Evolutionary conservation across 495 filamentous ascomycete species (phyloP).

Genomic region (Podospora fimiseda): DNA sequence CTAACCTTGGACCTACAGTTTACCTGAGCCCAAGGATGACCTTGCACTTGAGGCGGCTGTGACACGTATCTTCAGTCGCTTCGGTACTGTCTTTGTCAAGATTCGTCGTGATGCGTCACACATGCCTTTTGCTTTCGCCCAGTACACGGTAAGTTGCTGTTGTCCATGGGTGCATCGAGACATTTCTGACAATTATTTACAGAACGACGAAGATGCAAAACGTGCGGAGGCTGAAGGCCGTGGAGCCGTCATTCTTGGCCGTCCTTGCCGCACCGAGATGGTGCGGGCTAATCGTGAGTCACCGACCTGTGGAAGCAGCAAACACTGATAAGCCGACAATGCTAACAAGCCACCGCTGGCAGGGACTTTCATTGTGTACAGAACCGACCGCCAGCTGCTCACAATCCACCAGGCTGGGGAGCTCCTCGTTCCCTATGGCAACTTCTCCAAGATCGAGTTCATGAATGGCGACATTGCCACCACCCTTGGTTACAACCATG

Average conservation of each 20-base stretch:
- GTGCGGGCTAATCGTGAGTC: slow-evolving; percentile 51
- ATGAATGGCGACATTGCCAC: slow-evolving; percentile 21
- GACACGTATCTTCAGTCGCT: slow-evolving; percentile 44
- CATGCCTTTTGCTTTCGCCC: slow-evolving; percentile 60
- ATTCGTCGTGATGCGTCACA: slow-evolving; percentile 50
- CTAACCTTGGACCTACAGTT: slow-evolving; percentile 21
- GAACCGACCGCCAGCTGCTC: slow-evolving; percentile 31
- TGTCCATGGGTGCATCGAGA: not conserved
- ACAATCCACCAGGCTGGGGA: slow-evolving; percentile 36
- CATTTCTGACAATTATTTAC: slow-evolving; percentile 11
- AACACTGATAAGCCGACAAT: not conserved
- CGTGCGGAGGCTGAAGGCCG: slow-evolving; percentile 41
- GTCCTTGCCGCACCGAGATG: slow-evolving; percentile 52
- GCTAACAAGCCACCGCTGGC: slow-evolving; percentile 10
- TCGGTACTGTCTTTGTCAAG: slow-evolving; percentile 55
- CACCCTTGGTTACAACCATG: slow-evolving; percentile 31
- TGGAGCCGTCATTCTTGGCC: slow-evolving; percentile 46
- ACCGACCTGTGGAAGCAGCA: not conserved
- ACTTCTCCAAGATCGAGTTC: slow-evolving; percentile 27
- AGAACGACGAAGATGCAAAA: slow-evolving; percentile 41
- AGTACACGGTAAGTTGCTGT: slow-evolving; percentile 48
- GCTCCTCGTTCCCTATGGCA: slow-evolving; percentile 37
- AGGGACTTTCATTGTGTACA: slow-evolving; percentile 49
- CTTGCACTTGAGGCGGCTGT: slow-evolving; percentile 46
- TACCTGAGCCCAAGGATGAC: slow-evolving; percentile 42